Evolutionary conservation across 2,329 filamentous ascomycete species (phyloP).

Genomic region (Trichoderma harzianum): DNA sequence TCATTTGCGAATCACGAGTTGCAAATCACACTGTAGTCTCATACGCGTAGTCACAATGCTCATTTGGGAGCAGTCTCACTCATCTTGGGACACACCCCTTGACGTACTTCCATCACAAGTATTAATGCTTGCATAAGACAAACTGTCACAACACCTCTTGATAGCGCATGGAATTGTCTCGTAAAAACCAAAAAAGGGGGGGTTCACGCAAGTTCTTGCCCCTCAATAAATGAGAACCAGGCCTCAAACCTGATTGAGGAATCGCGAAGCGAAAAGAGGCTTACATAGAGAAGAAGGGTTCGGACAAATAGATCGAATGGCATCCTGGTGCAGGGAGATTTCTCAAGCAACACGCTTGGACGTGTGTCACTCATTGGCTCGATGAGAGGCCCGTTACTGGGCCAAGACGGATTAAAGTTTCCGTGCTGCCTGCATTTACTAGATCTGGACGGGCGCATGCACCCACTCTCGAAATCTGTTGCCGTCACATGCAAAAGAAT

Average conservation of each 20-base stretch:
- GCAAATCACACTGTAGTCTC: neutral
- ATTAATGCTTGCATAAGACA: neutral
- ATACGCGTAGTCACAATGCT: neutral
- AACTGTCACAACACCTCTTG: neutral
- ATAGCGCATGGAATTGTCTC: neutral
- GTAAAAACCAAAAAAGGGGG: neutral
- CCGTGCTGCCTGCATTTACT: neutral
- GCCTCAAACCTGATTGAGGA: neutral
- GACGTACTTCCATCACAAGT: neutral
- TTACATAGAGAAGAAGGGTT: neutral
- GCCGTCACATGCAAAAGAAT: constrained; percentile 3
- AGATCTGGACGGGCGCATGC: constrained; percentile 2
- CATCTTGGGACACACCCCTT: neutral
- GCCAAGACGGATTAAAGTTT: constrained; percentile 1
- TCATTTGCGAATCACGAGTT: neutral
- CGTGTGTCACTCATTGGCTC: neutral
- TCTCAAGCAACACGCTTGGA: neutral
- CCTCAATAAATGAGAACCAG: neutral
- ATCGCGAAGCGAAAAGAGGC: neutral
- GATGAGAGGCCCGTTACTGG: neutral
- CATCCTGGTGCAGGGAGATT: neutral
- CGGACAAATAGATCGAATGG: neutral
- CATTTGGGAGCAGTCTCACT: neutral
- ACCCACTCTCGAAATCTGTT: neutral
- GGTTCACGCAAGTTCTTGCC: neutral